Percentiles rank a stretch among this genome's conserved stretches.
Conservation (phyloP, 1,139 yeast species). For the Kodamaea plutei region DNA sequence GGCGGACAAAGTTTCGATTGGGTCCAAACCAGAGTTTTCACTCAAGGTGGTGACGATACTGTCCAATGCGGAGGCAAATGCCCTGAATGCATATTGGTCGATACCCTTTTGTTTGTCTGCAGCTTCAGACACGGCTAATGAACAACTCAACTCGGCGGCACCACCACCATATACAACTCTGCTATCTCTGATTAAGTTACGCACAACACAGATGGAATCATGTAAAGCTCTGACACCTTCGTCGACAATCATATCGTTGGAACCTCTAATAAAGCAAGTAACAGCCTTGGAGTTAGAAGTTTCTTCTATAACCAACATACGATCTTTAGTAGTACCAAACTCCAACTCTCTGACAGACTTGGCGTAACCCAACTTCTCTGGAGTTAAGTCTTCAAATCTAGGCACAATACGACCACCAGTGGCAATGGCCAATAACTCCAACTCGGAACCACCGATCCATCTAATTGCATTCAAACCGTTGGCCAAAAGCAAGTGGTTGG, state of each 20-base stretch:
- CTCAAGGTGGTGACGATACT: constrained; percentile 92
- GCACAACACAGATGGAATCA: constrained; percentile 94
- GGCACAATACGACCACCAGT: constrained; percentile 97
- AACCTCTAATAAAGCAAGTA: constrained; percentile 90
- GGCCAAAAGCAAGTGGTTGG: constrained; percentile 85
- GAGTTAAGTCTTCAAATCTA: constrained; percentile 84
- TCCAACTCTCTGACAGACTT: constrained; percentile 83
- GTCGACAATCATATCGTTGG: constrained; percentile 95
- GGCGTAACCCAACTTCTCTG: constrained; percentile 83
- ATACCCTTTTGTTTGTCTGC: constrained; percentile 93
- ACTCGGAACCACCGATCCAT: constrained; percentile 99
- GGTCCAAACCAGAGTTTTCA: constrained; percentile 92
- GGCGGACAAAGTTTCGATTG: constrained; percentile 82
- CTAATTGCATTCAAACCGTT: constrained; percentile 92
- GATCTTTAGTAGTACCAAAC: constrained; percentile 94
- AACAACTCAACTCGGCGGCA: constrained; percentile 93
- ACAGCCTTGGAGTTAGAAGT: constrained; percentile 88
- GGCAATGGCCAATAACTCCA: constrained; percentile 94
- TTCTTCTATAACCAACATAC: constrained; percentile 92
- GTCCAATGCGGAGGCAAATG: constrained; percentile 88
- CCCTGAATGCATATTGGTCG: constrained; percentile 96
- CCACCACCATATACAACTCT: constrained; percentile 98
- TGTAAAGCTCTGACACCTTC: constrained; percentile 96
- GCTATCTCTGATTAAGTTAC: constrained; percentile 87
- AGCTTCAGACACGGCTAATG: constrained; percentile 84